Base-by-base conservation (phyloP, 257 asterid genomes). In the Jacaranda copaia region DNA sequence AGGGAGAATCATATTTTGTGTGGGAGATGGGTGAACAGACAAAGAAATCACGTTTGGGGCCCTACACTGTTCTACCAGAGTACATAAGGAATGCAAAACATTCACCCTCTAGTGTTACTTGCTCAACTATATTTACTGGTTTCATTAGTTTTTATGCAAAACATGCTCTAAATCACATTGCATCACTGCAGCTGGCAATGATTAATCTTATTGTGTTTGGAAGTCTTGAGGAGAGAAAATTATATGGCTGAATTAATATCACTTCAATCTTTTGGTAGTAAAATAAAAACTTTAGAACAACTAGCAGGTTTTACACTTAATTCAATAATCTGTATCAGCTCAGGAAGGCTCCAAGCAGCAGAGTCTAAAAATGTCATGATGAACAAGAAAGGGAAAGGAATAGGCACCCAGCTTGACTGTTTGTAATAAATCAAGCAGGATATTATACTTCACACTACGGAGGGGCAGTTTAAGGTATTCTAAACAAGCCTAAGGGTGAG, bases 261-360 rank as follows among this genome's bases (percentile, higher is more conserved):
- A 72, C 40, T 65, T 58, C 52, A 48, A 57, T 55, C 1, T 56
- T 25, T 25, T 25, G 32, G 32, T 25, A 2, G 32, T 25, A 25
- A 25, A 25, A 25, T 25, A 25, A 25, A 25, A 0, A 25, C 32
- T 14, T n/a, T 4, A 48, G 57, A 58, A 36, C 8, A 38, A 19
- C 61, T 42, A 52, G 9, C 20, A 46, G 25, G 39, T 48, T 20
- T 25, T 15, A 13, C 51, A 63, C 32, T 16, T 15, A 42, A 20
- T 72, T 55, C 63, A 55, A 53, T 18, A 61, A 69, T 59, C 57
- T 46, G 16, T 42, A 76, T 58, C 70, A 72, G 70, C 55, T 40
- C 62, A 43, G 45, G 43, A 72, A 79, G 45, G 46, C 25, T 48
- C 19, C 66, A 39, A 58, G 39, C n/a, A 66, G 70, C 48, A 46